A percentile compares a stretch with the other conserved stretches of the same genome.
Evolutionary conservation across 441 rosid species (phyloP).

Genomic region (Adansonia gregorii): DNA sequence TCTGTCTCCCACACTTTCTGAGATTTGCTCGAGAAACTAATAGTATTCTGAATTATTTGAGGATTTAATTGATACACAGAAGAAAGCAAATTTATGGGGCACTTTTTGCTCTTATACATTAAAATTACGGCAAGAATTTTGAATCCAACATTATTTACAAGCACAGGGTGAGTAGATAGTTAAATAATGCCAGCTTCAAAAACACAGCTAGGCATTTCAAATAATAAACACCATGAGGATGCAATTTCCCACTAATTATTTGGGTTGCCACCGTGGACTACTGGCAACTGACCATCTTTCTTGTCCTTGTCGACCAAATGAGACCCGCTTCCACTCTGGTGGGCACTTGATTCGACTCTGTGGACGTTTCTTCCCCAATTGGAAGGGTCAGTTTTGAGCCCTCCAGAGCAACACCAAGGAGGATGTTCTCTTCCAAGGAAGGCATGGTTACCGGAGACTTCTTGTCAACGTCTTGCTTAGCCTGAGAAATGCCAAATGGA

Average conservation of each 20-base stretch:
- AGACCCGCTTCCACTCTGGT: slow-evolving; percentile 42
- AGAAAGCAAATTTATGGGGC: background rate
- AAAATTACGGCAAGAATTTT: background rate
- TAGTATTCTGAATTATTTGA: background rate
- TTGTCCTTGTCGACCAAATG: slow-evolving; percentile 39
- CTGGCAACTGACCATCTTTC: slow-evolving; percentile 48
- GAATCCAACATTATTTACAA: slow-evolving; percentile 32
- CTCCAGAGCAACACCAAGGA: slow-evolving; percentile 86
- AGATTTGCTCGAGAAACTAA: background rate
- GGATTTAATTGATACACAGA: background rate
- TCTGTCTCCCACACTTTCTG: background rate
- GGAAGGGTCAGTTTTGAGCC: slow-evolving; percentile 86
- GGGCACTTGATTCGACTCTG: slow-evolving; percentile 54
- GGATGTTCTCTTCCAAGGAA: slow-evolving; percentile 73
- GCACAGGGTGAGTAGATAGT: background rate
- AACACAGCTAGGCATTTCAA: slow-evolving; percentile 44
- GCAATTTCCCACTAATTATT: slow-evolving; percentile 25
- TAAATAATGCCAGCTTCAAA: slow-evolving; percentile 39
- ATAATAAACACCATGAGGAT: slow-evolving; percentile 17
- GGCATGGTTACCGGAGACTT: slow-evolving; percentile 42
- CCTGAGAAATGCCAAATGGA: slow-evolving; percentile 27
- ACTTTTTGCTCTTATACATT: background rate
- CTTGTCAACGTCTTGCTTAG: slow-evolving; percentile 50
- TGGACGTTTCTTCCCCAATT: slow-evolving; percentile 62
- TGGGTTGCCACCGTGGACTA: slow-evolving; percentile 32